Evolutionary conservation across 768 basidiomycete genomes (phyloP).

Genomic region (Psilocybe subaeruginosa): DNA sequence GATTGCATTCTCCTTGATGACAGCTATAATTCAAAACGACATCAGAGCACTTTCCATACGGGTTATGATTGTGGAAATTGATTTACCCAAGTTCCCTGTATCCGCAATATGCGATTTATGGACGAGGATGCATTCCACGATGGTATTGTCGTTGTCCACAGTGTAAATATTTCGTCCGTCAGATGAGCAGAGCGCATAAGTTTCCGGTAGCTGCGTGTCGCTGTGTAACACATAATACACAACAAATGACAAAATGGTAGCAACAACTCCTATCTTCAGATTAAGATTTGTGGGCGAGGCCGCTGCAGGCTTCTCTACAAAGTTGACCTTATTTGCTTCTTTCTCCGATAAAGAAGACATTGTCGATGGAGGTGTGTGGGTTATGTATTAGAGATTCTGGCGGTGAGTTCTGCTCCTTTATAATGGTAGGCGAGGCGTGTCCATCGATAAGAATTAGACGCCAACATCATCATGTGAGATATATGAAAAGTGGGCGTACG

Average conservation of each 20-base stretch:
- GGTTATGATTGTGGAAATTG: not conserved
- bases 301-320: not conserved
- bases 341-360: not conserved
- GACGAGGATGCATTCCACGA: constrained; percentile 68
- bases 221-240: not conserved
- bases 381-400: too few relatives aligned
- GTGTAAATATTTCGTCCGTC: constrained; percentile 61
- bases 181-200: constrained; percentile 66
- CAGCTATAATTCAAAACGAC: constrained; percentile 36
- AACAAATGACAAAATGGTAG: not conserved
- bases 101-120: constrained; percentile 50
- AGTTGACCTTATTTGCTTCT: not conserved
- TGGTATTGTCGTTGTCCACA: constrained; percentile 54
- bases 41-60: not conserved
- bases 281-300: not conserved
- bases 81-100: constrained; percentile 58
- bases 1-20: constrained; percentile 35
- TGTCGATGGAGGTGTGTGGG: not conserved
- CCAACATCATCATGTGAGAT: too few relatives aligned
- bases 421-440: too few relatives aligned
- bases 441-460: too few relatives aligned
- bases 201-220: not conserved
- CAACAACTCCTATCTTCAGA: not conserved
- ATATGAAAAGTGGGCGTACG: too few relatives aligned
- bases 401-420: too few relatives aligned